Base-by-base conservation (phyloP, 176 grass and related monocot genomes). In the Oryza australiensis region DNA sequence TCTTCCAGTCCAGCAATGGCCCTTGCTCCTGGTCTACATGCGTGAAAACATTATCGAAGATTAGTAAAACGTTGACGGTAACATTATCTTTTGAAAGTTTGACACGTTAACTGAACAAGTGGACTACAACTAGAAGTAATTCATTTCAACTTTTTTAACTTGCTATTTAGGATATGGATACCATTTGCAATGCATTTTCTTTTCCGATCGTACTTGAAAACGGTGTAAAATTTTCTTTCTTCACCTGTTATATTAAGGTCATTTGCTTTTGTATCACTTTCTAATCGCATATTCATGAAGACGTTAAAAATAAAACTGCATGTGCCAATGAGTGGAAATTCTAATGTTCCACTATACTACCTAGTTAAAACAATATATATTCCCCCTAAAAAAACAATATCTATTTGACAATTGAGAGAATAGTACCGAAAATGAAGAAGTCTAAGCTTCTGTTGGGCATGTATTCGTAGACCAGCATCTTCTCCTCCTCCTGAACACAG, bases 371-470 rank as follows among this genome's bases (percentile, higher is more conserved):
- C 45, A 16, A 48, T 16, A 16, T n/a, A n/a, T n/a, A n/a, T n/a
- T n/a, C n/a, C n/a, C n/a, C n/a, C n/a, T n/a, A n/a, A n/a, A n/a
- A 9, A 41, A 48, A 48, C 45, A 16, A 48, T 16, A 8, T 55
- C 12, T 22, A 55, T 22, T 20, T 3, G 5, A 55, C 2, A 48
- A 48, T 4, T 0, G 51, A 55, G 51, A 22, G 51, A n/a, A 22
- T 55, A 7, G 5, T 55, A 90, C 89, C 89, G 18, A 91, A 94
- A 49, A 94, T 77, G 80, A 91, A 76, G 45, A 23, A 82, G 74
- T 94, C 82, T 0, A 94, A 87, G 78, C 92, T 94, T 51, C 77
- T 71, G 64, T 94, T 89, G 55, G 89, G 92, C 76, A 91, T 83
- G 71, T 89, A 94, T 79, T 94, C 92, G 53, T 94, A 94, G 0